Conservation (phyloP, 139 green algal species). For the Bryopsis sp. region DNA sequence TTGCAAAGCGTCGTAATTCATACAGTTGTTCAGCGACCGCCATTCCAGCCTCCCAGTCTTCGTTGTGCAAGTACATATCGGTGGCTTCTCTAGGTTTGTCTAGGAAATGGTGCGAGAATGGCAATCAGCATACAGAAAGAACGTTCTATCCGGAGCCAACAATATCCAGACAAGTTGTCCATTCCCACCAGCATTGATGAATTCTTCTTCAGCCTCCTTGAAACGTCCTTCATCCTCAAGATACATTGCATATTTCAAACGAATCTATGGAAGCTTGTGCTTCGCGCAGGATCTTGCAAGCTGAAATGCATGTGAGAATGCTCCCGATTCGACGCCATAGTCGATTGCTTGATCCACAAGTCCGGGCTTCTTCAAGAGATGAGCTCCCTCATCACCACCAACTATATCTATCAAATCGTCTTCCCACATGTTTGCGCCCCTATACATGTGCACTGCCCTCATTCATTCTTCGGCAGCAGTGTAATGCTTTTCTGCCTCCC, state of each 20-base stretch:
- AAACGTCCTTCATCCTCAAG: conserved; percentile 75
- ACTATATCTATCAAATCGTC: conserved; percentile 41
- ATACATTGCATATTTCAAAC: conserved; percentile 80
- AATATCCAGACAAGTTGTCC: not conserved
- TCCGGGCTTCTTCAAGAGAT: conserved; percentile 48
- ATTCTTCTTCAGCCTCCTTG: conserved; percentile 52
- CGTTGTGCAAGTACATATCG: conserved; percentile 71
- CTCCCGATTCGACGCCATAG: conserved; percentile 54
- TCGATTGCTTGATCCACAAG: conserved; percentile 61
- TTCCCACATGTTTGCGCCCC: conserved; percentile 43
- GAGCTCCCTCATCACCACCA: conserved; percentile 52
- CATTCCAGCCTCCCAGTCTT: conserved; percentile 62
- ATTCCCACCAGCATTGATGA: conserved; percentile 36
- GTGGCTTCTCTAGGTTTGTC: conserved; percentile 67
- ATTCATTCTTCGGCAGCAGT: conserved; percentile 73
- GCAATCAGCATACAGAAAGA: not conserved
- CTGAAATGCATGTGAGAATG: conserved; percentile 64
- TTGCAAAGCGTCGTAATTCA: conserved; percentile 42
- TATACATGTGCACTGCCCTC: conserved; percentile 71
- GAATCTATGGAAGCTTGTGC: conserved; percentile 58
- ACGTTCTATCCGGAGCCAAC: not conserved
- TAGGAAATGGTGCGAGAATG: conserved; percentile 9
- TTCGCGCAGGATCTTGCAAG: conserved; percentile 35
- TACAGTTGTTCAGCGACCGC: conserved; percentile 53
- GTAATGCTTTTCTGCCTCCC: conserved; percentile 72